These are phyloP conservation scores for Rhodotorula toruloides DNA, from an alignment of 768 basidiomycete species.

Conservation along the genomic window DNA sequence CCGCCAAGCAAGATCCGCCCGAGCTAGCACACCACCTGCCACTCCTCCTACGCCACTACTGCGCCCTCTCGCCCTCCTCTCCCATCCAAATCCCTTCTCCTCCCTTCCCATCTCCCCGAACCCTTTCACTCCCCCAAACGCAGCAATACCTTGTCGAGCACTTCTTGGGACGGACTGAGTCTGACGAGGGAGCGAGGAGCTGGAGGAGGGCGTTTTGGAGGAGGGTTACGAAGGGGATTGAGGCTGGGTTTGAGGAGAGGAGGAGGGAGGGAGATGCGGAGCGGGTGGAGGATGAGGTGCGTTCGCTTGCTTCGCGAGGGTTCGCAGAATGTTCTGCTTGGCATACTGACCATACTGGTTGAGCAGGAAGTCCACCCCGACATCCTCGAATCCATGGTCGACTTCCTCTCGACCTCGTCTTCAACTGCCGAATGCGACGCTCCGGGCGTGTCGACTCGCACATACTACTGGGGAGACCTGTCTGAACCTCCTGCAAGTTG, in stretches of 20 bases:
- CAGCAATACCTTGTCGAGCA: conserved; percentile 26
- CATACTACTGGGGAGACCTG: conserved; percentile 32
- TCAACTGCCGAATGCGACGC: not conserved
- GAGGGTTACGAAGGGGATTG: conserved; percentile 17
- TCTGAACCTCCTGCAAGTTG: not conserved
- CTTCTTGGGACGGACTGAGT: not conserved
- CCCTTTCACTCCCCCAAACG: conserved; percentile 11
- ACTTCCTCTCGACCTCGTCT: conserved; percentile 12
- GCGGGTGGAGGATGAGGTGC: conserved; percentile 33
- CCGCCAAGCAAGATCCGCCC: too few species aligned
- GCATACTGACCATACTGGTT: not conserved
- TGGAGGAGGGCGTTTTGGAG: conserved; percentile 32
- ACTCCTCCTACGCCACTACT: conserved; percentile 4
- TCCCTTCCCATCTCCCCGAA: conserved; percentile 6
- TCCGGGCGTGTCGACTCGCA: conserved; percentile 4
- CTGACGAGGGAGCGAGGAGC: not conserved
- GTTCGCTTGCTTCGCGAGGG: not conserved
- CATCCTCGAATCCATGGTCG: conserved; percentile 30
- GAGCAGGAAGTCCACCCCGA: conserved; percentile 30
- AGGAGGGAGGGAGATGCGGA: not conserved
- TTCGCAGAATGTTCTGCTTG: not conserved
- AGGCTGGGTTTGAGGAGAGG: conserved; percentile 18
- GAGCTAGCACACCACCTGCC: too few species aligned
- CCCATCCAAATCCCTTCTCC: conserved; percentile 16
- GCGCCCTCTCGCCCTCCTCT: conserved; percentile 12